Evolutionary conservation across 148 eudicot species (phyloP), one percentile per base, ranked within the genome.

Genomic region (Linanthus parryae): DNA sequence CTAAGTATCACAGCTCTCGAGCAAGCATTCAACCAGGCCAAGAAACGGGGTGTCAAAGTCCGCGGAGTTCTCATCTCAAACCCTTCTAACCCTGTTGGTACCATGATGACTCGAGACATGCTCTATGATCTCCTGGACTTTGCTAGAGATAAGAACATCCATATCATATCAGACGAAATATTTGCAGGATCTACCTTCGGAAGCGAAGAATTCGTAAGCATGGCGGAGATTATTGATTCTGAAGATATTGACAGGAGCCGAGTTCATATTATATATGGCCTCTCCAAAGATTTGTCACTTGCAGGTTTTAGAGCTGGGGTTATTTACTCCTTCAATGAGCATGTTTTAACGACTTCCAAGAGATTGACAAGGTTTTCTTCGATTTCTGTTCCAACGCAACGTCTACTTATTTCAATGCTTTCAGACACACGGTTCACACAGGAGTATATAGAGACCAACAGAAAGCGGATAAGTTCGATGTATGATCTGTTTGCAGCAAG

Each of bases 41-140:
- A 76, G 64, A 87, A 87, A 58, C 68, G 85, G 42, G 95, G 95
- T 18, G 82, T 69, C 62, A 83, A 67, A 55, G 77, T 87, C 56
- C 76, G 82, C 3, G 95, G 91, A 35, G 64, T 87, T 50, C 77
- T 83, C 23, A 60, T 87, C 27, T 61, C 91, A 47, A 83, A 87
- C 65, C 95, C 91, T 58, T 83, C 83, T 36, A 87, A 87, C 60
- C 95, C 95, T 18, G 85, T 87, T 18, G 95, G 95, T 15, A 83
- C 64, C 57, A n/a, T 83, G 37, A 56, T 80, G 30, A 58, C 58
- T 28, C 62, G 64, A 27, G 91, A 87, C 18, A 71, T 61, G 41
- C 81, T 87, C 50, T 70, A 55, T 15, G 42, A 39, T 46, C 62
- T 87, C 64, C 36, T 87, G 33, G 88, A 76, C 55, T 87, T 87